These are phyloP conservation scores for Fonsecaea monophora DNA, from an alignment of 2,329 filamentous ascomycete genomes.

Conservation along the genomic window DNA sequence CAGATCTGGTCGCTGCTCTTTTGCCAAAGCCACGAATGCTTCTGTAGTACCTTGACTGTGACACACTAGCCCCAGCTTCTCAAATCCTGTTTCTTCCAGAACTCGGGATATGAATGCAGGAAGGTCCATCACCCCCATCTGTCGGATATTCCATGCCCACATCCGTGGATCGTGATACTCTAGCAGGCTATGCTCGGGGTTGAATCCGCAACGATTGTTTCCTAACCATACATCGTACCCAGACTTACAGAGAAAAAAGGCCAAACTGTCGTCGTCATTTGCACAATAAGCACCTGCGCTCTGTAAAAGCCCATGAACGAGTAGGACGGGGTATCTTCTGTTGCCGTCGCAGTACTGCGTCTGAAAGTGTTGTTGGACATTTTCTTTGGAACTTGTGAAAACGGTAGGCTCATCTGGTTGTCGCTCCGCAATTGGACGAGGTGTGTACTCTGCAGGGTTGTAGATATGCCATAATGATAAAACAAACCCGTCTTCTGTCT, in stretches of 20 bases:
- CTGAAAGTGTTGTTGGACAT: slow-evolving; percentile 33
- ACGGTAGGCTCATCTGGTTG: slow-evolving; percentile 64
- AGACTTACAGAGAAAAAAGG: slow-evolving; percentile 89
- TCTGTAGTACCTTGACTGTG: slow-evolving; percentile 93
- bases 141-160: slow-evolving; percentile 96
- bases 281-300: slow-evolving; percentile 86
- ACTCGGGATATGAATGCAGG: slow-evolving; percentile 81
- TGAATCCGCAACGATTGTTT: slow-evolving; percentile 88
- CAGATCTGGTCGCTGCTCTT: slow-evolving; percentile 85
- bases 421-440: slow-evolving; percentile 53
- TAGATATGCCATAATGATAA: slow-evolving; percentile 89
- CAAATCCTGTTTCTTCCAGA: slow-evolving; percentile 79
- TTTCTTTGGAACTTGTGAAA: slow-evolving; percentile 59
- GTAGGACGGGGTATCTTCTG: slow-evolving; percentile 78
- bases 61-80: slow-evolving; percentile 80
- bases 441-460: slow-evolving; percentile 75
- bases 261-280: slow-evolving; percentile 87
- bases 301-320: slow-evolving; percentile 89
- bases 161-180: slow-evolving; percentile 80
- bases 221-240: slow-evolving; percentile 96
- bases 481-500: slow-evolving; percentile 93
- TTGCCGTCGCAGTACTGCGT: slow-evolving; percentile 50
- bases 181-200: slow-evolving; percentile 75
- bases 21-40: slow-evolving; percentile 84
- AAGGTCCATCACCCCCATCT: slow-evolving; percentile 91